Evolutionary conservation across 2,329 filamentous ascomycete species (phyloP), one percentile per base, ranked within the genome.

Genomic region (Penicillium sp.): DNA sequence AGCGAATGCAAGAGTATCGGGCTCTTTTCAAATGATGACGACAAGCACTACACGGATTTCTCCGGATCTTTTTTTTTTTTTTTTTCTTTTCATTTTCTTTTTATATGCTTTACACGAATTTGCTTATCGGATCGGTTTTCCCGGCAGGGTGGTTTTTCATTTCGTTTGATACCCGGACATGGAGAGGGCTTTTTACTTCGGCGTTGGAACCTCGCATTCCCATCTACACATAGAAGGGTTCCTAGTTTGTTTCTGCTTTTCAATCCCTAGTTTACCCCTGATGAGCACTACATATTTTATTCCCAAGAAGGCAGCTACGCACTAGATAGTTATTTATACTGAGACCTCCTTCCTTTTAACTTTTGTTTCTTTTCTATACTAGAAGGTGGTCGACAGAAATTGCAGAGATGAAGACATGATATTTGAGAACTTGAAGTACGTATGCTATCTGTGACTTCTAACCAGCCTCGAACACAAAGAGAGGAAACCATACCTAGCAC

Each of bases 1-100:
- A 88, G 77, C 85, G 80, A 54, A 76, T 89, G 70, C 80, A 84
- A 67, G 84, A 87, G 67, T 75, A 88, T 65, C 78, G 81, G 68
- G 81, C 78, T 66, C 73, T 89, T 47, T 88, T 89, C 71, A 77
- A 73, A 53, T 77, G 61, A 67, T 52, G 35, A n/a, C 35, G 11
- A 48, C 13, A 33, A 29, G 43, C 41, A 5, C 22, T 19, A 10
- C 14, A n/a, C 29, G 16, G 33, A 24, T 3, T 2, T 47, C 24
- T 16, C 14, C 41, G 2, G 5, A 47, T 43, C 35, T 43, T 9
- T 27, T 45, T 33, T 24, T 45, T 24, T 52, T 37, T 53, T n/a
- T 26, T n/a, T 37, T 47, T 26, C 24, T 24, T 24, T 24, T 24
- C 6, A 24, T 24, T 24, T 24, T 33, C 26, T 55, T 48, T 16